Base-by-base conservation (phyloP, 2,329 filamentous ascomycete species). In the Aspergillus tanneri region DNA sequence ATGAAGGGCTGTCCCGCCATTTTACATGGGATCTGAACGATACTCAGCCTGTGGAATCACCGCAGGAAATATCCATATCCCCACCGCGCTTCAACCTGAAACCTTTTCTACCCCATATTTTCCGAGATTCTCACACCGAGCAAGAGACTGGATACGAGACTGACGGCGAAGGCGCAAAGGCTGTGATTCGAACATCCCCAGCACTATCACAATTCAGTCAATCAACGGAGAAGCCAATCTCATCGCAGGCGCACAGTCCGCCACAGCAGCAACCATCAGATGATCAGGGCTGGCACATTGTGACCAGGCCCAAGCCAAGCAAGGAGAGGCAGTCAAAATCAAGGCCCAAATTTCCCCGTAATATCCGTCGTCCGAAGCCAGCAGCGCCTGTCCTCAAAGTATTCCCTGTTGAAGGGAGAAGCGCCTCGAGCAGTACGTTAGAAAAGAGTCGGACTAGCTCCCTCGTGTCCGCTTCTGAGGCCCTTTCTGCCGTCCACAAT, bases 401-500 rank as follows among this genome's bases (percentile, higher is more conserved):
- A 3, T 65, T 61, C 5, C 46, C 55, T 2, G 47, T 62, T 4
- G 50, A 68, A 30, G 70, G 62, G 28, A 57, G 60, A 47, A 69
- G 63, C 38, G 64, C 60, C 14, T 64, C 61, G 27, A 66, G 56
- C 43, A 57, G 52, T n/a, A 44, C 47, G 12, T 25, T 54, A 34
- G 55, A 49, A 24, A 56, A 50, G 34, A 46, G 43, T 14, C 50
- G 44, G 24, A 58, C 46, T 47, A 62, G 46, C 44, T 61, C 63
- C 21, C 24, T 55, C 4, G 47, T 54, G 47, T 73, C 72, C 3
- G 73, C 72, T 3, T 66, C 70, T 23, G 63, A 64, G 46, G 64
- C 68, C 11, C 56, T 76, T 5, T 59, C 67, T 5, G 64, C 70
- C 1, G 64, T 74, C 12, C 70, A 72, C 35, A 60, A 63, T 25